Percentiles rank a stretch among this genome's conserved stretches.
These are phyloP conservation scores for Hansenula anomala DNA, from an alignment of 1,139 yeast genomes.

Conservation along the genomic window DNA sequence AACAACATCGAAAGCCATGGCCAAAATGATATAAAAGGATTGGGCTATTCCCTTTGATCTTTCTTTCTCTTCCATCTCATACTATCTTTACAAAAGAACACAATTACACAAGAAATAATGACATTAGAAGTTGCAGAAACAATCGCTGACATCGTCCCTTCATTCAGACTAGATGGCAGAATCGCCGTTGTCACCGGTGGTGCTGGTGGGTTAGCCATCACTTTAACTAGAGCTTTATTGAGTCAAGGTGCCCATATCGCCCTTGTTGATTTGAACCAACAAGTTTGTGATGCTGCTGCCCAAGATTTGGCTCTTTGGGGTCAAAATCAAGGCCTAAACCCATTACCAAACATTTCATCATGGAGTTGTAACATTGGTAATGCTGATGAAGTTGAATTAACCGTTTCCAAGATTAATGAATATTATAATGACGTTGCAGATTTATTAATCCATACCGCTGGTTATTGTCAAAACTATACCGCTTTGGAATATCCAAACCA, in stretches of 20 bases:
- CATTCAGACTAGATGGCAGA: constrained; percentile 59
- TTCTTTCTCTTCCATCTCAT: no score
- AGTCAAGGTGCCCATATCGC: constrained; percentile 74
- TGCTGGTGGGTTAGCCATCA: constrained; percentile 72
- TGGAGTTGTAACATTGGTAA: constrained; percentile 80
- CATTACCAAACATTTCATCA: constrained; percentile 50
- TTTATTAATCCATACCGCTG: constrained; percentile 71
- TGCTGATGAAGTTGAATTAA: constrained; percentile 52
- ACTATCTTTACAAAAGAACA: no score
- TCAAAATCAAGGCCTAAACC: constrained; percentile 40
- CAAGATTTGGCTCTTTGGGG: constrained; percentile 55
- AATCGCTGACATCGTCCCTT: constrained; percentile 28
- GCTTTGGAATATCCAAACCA: constrained; percentile 74
- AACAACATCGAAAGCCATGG: no score
- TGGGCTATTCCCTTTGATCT: no score
- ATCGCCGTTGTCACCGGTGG: constrained; percentile 79
- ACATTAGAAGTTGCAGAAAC: constrained; percentile 13
- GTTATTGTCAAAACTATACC: constrained; percentile 76
- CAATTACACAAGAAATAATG: no score
- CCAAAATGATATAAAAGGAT: no score
- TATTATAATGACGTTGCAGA: constrained; percentile 56
- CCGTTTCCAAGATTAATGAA: constrained; percentile 45
- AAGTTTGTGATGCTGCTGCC: constrained; percentile 53
- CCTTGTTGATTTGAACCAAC: constrained; percentile 66
- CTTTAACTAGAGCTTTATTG: constrained; percentile 56